phyloP scores from a whole-genome alignment of 768 basidiomycete genomes.

The Aureoboletus auriporus region DNA sequence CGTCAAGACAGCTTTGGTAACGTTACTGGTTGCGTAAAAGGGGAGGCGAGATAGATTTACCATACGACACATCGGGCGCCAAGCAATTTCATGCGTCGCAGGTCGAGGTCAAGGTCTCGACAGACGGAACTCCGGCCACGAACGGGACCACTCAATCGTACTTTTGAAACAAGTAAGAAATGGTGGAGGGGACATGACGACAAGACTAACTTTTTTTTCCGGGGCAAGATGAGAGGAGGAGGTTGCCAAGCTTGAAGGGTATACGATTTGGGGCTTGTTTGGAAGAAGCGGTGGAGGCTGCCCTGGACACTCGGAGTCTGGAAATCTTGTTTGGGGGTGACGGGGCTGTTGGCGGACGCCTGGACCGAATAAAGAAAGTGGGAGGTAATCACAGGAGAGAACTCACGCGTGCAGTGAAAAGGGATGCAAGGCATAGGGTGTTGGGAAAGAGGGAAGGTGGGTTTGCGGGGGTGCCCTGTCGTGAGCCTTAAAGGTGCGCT shows the following conservation, averaged over 20 bases:
- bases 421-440: slow-evolving; percentile 15
- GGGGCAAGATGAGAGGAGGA: slow-evolving; percentile 87
- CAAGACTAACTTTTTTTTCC: slow-evolving; percentile 76
- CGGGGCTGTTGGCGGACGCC: slow-evolving; percentile 16
- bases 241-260: slow-evolving; percentile 63
- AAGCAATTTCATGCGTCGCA: slow-evolving; percentile 66
- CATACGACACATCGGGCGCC: slow-evolving; percentile 83
- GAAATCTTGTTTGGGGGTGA: slow-evolving; percentile 13
- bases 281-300: slow-evolving; percentile 5
- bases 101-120: slow-evolving; percentile 73
- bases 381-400: not conserved
- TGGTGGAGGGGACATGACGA: not conserved
- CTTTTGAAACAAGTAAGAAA: slow-evolving; percentile 30
- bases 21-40: not conserved
- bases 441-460: slow-evolving; percentile 3
- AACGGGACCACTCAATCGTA: slow-evolving; percentile 69
- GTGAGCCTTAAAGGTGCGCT: slow-evolving; percentile 13
- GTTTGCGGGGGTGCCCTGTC: not conserved
- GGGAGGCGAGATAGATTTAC: slow-evolving; percentile 32
- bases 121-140: slow-evolving; percentile 80
- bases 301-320: slow-evolving; percentile 9
- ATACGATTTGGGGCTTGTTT: slow-evolving; percentile 11
- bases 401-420: slow-evolving; percentile 14
- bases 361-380: slow-evolving; percentile 2
- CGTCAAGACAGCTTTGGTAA: slow-evolving; percentile 69